Base-by-base conservation (phyloP, 192 early-diverging fungal species). In the Coemansia sp. region DNA sequence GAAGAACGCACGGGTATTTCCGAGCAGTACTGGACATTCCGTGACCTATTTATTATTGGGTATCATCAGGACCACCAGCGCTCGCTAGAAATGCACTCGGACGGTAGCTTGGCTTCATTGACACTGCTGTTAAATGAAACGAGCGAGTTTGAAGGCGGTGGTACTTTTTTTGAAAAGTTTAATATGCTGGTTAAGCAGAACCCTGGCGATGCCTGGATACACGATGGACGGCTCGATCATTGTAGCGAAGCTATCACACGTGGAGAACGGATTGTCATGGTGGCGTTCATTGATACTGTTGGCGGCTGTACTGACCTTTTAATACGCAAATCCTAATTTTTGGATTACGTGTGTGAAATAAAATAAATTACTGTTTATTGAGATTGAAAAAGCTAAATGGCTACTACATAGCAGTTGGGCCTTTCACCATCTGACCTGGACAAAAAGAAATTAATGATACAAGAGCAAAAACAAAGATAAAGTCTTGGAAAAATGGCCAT, bases 221-320 rank as follows among this genome's bases (percentile, higher is more conserved):
- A 84, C 49, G 78, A 78, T 36, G 69, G 78, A 39, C 65, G 61
- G 21, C 37, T 81, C 6, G 35, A 51, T 13, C 80, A 82, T 55
- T 50, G 60, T 14, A 80, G 82, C 10, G 42, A 65, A 5, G 65
- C 61, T 21, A 79, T 84, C 9, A 72, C 53, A 13, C 18, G 33
- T 14, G 80, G 82, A 9, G 23, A 53, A 8, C 57, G 82, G 0
- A 37, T 82, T 3, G 61, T 84, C 15, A 33, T 78, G 51, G 82
- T 84, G 8, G 82, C 67, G 3, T 84, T 84, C 60, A 63, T 84
- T 39, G 82, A 84, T 51, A 81, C 80, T n/a, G 49, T 59, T 11
- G 59, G 66, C 28, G 59, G 66, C 6, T 36, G 31, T 18, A 62
- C 60, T 6, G 45, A 54, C 33, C 42, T 60, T 41, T 23, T 49